Percentiles rank a stretch among this genome's conserved stretches.
Evolutionary conservation across 805 yeast species (phyloP).

Genomic region (Kregervanrija pseudodelftensis): DNA sequence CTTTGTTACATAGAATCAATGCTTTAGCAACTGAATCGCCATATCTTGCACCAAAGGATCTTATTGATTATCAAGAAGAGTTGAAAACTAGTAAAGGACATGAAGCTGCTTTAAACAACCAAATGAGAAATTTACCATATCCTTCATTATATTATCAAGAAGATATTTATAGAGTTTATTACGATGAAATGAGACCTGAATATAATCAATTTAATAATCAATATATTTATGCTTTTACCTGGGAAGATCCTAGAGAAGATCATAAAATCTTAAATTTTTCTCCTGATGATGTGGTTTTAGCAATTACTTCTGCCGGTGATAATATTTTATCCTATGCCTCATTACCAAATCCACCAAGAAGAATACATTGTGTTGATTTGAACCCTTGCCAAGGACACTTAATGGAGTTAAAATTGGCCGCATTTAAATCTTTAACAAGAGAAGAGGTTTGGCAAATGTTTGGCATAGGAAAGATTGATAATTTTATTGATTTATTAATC

Average conservation of each 20-base stretch:
- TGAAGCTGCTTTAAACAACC: constrained; percentile 64
- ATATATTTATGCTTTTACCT: constrained; percentile 80
- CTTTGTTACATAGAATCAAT: constrained; percentile 47
- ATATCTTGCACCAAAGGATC: constrained; percentile 56
- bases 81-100: constrained; percentile 58
- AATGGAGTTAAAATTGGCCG: constrained; percentile 70
- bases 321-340: constrained; percentile 69
- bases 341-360: constrained; percentile 62
- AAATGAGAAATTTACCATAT: constrained; percentile 60
- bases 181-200: constrained; percentile 61
- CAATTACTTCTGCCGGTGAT: constrained; percentile 85
- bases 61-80: constrained; percentile 16
- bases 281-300: constrained; percentile 64
- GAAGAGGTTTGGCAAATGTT: constrained; percentile 68
- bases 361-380: constrained; percentile 79
- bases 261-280: constrained; percentile 54
- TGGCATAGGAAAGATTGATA: constrained; percentile 62
- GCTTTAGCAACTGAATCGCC: constrained; percentile 79
- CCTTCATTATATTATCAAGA: constrained; percentile 77
- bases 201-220: constrained; percentile 70
- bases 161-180: constrained; percentile 74
- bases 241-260: constrained; percentile 89
- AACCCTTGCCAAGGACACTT: constrained; percentile 80
- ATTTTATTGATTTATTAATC: constrained; percentile 45
- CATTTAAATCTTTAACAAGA: constrained; percentile 48